Base-by-base conservation (phyloP, 768 basidiomycete species). In the Rickenella mellea region DNA sequence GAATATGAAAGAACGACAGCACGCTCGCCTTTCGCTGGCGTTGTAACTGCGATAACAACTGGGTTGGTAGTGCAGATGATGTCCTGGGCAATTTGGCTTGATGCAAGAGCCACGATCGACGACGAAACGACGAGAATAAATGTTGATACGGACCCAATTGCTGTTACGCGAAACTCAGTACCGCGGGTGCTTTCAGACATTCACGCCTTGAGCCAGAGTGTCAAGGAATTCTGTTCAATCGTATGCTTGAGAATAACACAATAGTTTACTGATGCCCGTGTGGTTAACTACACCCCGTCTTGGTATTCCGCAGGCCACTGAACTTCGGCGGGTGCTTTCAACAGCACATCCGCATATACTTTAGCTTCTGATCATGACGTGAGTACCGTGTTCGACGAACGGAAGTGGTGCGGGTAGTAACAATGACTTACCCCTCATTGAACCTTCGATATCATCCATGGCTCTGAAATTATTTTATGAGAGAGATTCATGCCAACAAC, bases 71-170 rank as follows among this genome's bases (percentile, higher is more conserved):
- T 69, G n/a, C n/a, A n/a, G 1, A 72, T 66, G 46, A 87, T 78
- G n/a, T 74, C 57, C 2, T 54, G 44, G 2, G 66, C 77, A 0
- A 88, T 50, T 40, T 75, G 67, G 3, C 49, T 45, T 0, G 67
- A 62, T 0, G 83, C 83, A 0, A 83, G 83, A 0, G 85, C 78
- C 1, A 85, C 63, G 76, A 84, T 84, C 4, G 82, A 74, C 4
- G 85, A 88, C 0, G 83, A 76, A 0, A 86, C 65, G 0, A 83
- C 79, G 6, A 65, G 68, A 27, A 83, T 80, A 52, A 83, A 80
- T 0, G 82, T 79, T 53, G 80, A 85, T 0, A 67, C 64, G 0
- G 82, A 82, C 0, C 83, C 74, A 21, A 82, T 67, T 14, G 69
- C 48, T 0, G 78, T 81, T n/a, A n/a, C n/a, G n/a, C n/a, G n/a